These are phyloP conservation scores for Mortierella sp. DNA, from an alignment of 371 early-diverging fungal genomes.

Conservation along the genomic window DNA sequence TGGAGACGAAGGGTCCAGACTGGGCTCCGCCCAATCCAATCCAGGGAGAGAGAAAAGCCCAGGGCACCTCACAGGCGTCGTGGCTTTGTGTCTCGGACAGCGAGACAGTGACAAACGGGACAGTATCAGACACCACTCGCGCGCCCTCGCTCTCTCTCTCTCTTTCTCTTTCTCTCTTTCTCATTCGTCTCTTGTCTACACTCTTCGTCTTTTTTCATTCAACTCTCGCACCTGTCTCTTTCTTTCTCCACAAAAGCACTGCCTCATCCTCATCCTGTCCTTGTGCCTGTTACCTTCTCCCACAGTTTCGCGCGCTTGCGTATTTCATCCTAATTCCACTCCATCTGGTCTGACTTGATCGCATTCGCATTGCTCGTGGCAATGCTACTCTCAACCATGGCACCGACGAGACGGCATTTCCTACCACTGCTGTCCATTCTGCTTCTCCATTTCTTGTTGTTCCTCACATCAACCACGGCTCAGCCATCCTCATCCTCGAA, in stretches of 20 bases:
- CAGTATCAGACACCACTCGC: neutral
- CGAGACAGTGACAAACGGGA: neutral
- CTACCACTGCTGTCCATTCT: neutral
- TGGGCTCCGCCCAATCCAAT: neutral
- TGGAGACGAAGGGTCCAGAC: neutral
- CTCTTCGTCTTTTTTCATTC: neutral
- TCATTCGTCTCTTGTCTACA: neutral
- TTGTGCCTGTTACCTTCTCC: conserved; percentile 7
- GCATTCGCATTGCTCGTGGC: no score
- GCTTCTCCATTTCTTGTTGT: neutral
- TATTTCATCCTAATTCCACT: no score
- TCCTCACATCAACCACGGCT: neutral
- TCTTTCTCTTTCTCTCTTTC: neutral
- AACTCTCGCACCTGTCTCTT: no score
- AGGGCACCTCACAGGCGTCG: neutral
- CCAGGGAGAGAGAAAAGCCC: conserved; percentile 1
- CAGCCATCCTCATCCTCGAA: neutral
- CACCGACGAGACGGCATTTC: neutral
- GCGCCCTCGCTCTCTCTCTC: neutral
- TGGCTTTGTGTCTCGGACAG: neutral
- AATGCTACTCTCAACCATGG: neutral
- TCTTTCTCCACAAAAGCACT: conserved; percentile 12
- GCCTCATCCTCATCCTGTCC: conserved; percentile 12
- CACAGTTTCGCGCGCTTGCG: no score
- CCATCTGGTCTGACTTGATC: no score